Conservation (phyloP, 75 land plant species). For the Cryptomeria japonica region DNA sequence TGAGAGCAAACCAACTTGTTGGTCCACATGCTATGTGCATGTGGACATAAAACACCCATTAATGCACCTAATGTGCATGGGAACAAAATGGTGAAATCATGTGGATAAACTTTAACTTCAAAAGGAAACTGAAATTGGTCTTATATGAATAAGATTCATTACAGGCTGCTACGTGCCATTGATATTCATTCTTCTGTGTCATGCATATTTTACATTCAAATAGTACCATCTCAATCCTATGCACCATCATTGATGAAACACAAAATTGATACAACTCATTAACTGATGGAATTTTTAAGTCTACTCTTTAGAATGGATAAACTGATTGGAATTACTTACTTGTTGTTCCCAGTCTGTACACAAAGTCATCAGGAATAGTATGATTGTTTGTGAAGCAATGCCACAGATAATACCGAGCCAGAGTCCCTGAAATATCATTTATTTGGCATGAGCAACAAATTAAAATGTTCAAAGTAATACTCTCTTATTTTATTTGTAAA, state of each 20-base stretch:
- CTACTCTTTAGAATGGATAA: not conserved
- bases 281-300: not conserved
- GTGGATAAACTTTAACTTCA: not conserved
- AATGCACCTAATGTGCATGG: not conserved
- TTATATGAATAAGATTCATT: not conserved
- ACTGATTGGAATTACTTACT: constrained; percentile 28
- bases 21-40: not conserved
- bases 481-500: not conserved
- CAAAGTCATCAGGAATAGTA: constrained; percentile 30
- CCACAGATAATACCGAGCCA: constrained; percentile 83
- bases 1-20: not conserved
- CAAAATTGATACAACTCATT: not conserved
- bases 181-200: not conserved
- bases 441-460: not conserved
- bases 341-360: constrained; percentile 71
- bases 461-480: not conserved
- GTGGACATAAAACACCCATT: not conserved
- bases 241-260: constrained; percentile 6
- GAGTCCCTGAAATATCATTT: constrained; percentile 52
- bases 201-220: not conserved
- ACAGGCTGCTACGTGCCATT: not conserved
- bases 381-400: constrained; percentile 37
- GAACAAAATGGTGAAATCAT: not conserved
- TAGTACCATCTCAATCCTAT: constrained; percentile 1
- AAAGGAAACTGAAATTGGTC: not conserved